Evolutionary conservation across 139 green algal genomes (phyloP).

Genomic region (Chlamydomonas sphaeroides): DNA sequence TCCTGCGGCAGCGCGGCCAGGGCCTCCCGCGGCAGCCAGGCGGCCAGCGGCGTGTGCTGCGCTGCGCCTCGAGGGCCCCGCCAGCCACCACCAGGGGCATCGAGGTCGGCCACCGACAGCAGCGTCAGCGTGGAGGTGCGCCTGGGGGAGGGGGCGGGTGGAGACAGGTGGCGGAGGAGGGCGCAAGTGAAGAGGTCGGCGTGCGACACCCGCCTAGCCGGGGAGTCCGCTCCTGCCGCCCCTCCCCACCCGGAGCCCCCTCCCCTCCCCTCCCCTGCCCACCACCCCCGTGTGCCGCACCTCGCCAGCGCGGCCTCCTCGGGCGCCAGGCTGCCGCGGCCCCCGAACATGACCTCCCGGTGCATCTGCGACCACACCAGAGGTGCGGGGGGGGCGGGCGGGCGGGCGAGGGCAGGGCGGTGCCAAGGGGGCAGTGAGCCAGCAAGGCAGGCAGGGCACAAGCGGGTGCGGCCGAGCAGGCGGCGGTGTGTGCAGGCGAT

Average conservation of each 20-base stretch:
- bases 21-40: slow-evolving; percentile 13
- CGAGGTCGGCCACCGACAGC: slow-evolving; percentile 40
- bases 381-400: no score
- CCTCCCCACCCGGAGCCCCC: neutral
- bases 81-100: slow-evolving; percentile 8
- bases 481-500: no score
- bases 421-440: no score
- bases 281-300: slow-evolving; percentile 2
- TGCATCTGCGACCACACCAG: neutral
- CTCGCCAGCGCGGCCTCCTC: slow-evolving; percentile 32
- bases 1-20: neutral
- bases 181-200: no score
- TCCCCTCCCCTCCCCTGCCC: neutral
- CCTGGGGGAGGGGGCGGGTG: neutral
- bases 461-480: no score
- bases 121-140: slow-evolving; percentile 45
- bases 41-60: slow-evolving; percentile 41
- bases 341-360: slow-evolving; percentile 3
- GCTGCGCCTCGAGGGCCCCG: slow-evolving; percentile 9
- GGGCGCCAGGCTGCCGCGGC: neutral
- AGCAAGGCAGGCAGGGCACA: no score
- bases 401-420: no score
- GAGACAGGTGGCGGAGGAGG: no score
- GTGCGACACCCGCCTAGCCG: no score
- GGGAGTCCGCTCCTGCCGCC: no score